Evolutionary conservation across 2,329 filamentous ascomycete species (phyloP), one percentile per base, ranked within the genome.

Genomic region (Microsporum audouinii): DNA sequence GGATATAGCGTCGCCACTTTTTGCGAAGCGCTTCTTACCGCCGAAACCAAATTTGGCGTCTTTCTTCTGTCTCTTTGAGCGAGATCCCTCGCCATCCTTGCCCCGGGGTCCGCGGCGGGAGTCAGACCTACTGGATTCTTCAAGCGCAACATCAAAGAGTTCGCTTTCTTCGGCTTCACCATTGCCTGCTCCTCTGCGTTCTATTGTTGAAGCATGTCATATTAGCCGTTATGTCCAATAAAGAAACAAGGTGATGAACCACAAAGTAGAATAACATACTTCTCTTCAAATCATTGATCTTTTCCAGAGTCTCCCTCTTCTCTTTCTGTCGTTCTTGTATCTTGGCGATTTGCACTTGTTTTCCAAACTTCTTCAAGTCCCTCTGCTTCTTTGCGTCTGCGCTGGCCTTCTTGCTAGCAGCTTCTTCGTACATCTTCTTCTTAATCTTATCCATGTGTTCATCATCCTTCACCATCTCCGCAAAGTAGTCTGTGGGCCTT

Each of bases 371-470:
- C 85, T 96, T 97, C 70, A 97, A 80, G 74, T 99, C 94, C 65
- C 94, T 83, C 78, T 92, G 87, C 77, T 91, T 91, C 72, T 91
- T 84, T 5, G 94, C 94, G 75, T 99, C 94, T 29, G 88, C 86
- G 33, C 90, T 84, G 0, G 94, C 92, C 80, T 96, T 96, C 82
- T 96, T 96, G 64, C 85, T 81, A 8, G 92, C 89, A 0, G 92
- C 94, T 71, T 95, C 90, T 70, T 97, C 91, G 64, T 96, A 82
- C 69, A 97, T 79, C 81, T 95, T 95, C 70, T 87, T 84, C 81
- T 95, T 95, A 73, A 99, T 89, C 81, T 89, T 91, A 72, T 89
- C 89, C 94, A 99, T 99, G 75, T 96, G 94, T 69, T 95, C 92
- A 72, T 99, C 94, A 70, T 87, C 89, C 84, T 97, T 97, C 70